Conservation (phyloP, 2,329 filamentous ascomycete species). For the Paraconiothyrium brasiliense region DNA sequence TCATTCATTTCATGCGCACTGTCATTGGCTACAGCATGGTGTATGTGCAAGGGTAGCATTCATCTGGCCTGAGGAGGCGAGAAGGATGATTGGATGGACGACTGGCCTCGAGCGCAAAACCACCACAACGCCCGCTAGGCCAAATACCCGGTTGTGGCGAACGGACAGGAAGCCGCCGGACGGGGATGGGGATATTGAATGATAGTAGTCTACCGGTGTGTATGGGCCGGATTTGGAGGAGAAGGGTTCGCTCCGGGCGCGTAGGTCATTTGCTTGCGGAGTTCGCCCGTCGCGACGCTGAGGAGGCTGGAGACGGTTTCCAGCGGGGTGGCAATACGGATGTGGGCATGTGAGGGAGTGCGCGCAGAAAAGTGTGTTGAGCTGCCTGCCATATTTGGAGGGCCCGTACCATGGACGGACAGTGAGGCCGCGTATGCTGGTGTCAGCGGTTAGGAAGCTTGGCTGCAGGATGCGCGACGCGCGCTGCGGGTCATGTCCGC, state of each 20-base stretch:
- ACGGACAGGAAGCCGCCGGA: too few relatives aligned
- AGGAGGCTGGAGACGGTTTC: neutral
- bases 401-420: neutral
- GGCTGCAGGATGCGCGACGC: constrained; percentile 13
- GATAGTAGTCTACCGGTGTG: neutral
- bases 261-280: constrained; percentile 4
- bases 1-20: neutral
- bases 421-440: constrained; percentile 5
- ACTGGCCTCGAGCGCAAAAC: neutral
- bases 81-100: constrained; percentile 4
- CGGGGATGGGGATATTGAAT: neutral
- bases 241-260: neutral
- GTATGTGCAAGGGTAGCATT: neutral
- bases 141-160: too few relatives aligned
- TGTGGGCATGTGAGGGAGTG: neutral
- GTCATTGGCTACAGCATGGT: constrained; percentile 1
- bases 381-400: constrained; percentile 15
- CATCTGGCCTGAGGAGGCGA: neutral
- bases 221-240: neutral
- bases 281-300: neutral
- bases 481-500: constrained; percentile 14
- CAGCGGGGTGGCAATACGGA: neutral
- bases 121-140: too few relatives aligned
- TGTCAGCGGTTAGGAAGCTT: constrained; percentile 15
- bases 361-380: neutral